Conservation (phyloP, 345 rosid species). For the Eutrema heterophyllum region DNA sequence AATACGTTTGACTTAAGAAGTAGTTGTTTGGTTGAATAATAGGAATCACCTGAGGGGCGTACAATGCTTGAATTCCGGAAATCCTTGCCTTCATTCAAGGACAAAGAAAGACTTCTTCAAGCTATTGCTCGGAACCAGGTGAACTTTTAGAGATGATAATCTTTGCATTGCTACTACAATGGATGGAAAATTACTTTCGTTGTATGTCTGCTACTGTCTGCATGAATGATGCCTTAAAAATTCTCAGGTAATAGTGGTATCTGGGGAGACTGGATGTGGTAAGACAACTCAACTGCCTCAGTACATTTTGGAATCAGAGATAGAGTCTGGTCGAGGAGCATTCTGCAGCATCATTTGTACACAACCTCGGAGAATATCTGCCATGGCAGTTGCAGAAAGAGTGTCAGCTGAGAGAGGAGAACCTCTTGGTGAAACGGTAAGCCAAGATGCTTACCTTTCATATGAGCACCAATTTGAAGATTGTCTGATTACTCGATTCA, state of each 20-base stretch:
- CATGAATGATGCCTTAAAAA: not conserved
- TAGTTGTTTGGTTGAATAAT: slow-evolving; percentile 13
- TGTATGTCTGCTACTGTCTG: not conserved
- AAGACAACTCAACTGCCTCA: slow-evolving; percentile 99
- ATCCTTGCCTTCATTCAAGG: slow-evolving; percentile 84
- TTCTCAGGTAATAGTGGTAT: slow-evolving; percentile 80
- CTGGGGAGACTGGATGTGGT: slow-evolving; percentile 99
- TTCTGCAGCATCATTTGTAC: slow-evolving; percentile 95
- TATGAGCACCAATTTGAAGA: not conserved
- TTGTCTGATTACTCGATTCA: not conserved
- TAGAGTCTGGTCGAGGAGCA: slow-evolving; percentile 99
- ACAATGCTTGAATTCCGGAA: slow-evolving; percentile 75
- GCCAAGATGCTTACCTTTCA: slow-evolving; percentile 26
- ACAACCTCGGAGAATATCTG: slow-evolving; percentile 98
- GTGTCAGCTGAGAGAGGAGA: slow-evolving; percentile 97
- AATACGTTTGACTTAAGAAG: not conserved
- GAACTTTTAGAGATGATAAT: slow-evolving; percentile 7
- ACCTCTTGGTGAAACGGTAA: slow-evolving; percentile 94
- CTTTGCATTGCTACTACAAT: not conserved
- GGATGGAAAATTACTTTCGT: not conserved
- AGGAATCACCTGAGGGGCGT: slow-evolving; percentile 95
- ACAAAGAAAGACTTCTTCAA: slow-evolving; percentile 89
- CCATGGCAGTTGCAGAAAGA: slow-evolving; percentile 95
- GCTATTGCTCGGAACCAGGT: slow-evolving; percentile 99
- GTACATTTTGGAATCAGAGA: slow-evolving; percentile 89